Evolutionary conservation across 2,329 filamentous ascomycete genomes (phyloP), one percentile per base, ranked within the genome.

Genomic region (Neofusicoccum sp.): DNA sequence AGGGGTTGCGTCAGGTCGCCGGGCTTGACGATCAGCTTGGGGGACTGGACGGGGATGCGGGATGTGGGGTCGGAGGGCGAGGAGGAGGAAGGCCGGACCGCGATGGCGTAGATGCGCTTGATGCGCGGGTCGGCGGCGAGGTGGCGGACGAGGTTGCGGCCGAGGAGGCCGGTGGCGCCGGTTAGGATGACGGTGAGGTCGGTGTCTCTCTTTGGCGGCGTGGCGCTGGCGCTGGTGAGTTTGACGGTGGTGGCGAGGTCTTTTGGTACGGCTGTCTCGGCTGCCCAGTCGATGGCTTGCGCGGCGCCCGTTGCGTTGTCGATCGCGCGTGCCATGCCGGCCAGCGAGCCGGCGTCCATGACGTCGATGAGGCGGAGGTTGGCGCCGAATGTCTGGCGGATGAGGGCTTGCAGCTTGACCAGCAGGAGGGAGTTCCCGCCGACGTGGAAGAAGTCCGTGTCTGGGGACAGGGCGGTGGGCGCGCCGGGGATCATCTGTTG

Each of bases 91-190:
- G 54, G 43, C 1, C 75, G 70, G 1, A 81, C 70, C 3, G 81
- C 81, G 11, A 85, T 45, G 64, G 80, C 83, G 67, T 82, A 77
- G 2, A 59, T 11, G n/a, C 5, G 9, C 8, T 33, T 22, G 9
- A 85, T 72, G 0, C 61, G 56, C 0, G 67, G 41, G 4, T 76
- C 60, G 3, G 69, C 64, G 0, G 77, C 56, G 0, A 85, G 74
- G 1, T 69, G 65, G 3, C 64, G 52, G 4, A 70, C 49, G 34
- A 68, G 4, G 22, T 61, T 11, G 5, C 28, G 12, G 1, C 64
- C 67, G 2, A 70, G 50, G 60, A 52, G 63, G 5, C 67, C 66
- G 9, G 66, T 67, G 11, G 64, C 63, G 6, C 68, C 68, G 9
- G 68, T 70, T 1, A 70, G 16, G 9, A 68, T 3, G 49, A 68